Evolutionary conservation across 495 filamentous ascomycete species (phyloP).

Genomic region (Mytilinidion resinicola): DNA sequence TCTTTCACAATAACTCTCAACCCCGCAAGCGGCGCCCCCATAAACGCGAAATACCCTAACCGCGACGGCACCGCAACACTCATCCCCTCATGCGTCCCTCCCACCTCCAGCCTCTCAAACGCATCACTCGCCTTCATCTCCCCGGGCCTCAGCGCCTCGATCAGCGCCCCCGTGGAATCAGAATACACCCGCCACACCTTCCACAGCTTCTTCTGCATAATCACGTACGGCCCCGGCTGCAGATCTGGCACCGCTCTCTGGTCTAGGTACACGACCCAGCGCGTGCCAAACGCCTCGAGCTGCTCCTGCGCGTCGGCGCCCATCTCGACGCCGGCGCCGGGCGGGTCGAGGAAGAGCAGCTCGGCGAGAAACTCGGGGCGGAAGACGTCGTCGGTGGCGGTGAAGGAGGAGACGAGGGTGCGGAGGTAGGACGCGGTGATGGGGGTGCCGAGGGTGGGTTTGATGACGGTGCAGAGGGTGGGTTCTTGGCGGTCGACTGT

Average conservation of each 20-base stretch:
- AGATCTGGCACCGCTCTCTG: not conserved
- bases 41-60: not conserved
- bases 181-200: not conserved
- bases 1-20: constrained; percentile 4
- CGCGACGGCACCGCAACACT: not conserved
- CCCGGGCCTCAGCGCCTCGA: not conserved
- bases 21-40: not conserved
- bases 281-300: not conserved
- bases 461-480: not conserved
- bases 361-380: not conserved
- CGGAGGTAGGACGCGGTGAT: not conserved
- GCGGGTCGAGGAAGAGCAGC: not conserved
- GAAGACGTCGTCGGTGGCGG: not conserved
- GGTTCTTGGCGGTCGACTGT: not conserved
- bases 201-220: not conserved
- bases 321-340: not conserved
- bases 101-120: not conserved
- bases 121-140: not conserved
- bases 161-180: not conserved
- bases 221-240: not conserved
- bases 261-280: not conserved
- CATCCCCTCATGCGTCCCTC: not conserved
- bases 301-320: not conserved
- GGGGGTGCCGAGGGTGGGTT: not conserved
- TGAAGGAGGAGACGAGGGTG: not conserved